A percentile compares a stretch with the other conserved stretches of the same genome.
Conservation (phyloP, 2,329 filamentous ascomycete genomes). For the Penicillium sp. region DNA sequence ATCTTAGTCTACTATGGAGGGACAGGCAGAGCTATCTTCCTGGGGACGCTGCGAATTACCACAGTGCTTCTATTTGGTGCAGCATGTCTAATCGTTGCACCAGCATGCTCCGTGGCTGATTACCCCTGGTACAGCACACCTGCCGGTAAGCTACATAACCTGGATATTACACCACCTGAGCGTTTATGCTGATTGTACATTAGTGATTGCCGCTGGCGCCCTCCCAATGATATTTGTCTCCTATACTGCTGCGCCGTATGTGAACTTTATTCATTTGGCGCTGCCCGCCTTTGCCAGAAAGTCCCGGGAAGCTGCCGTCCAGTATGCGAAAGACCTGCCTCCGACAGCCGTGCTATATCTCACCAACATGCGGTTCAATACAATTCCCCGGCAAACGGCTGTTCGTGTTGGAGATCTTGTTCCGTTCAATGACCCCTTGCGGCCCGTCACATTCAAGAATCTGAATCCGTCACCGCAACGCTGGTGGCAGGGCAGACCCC, state of each 20-base stretch:
- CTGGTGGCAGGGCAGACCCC: slow-evolving; percentile 40
- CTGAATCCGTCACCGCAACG: slow-evolving; percentile 34
- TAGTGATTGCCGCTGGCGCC: slow-evolving; percentile 60
- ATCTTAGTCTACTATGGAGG: slow-evolving; percentile 75
- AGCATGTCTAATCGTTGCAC: slow-evolving; percentile 63
- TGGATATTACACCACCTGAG: neutral
- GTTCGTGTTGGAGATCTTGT: slow-evolving; percentile 44
- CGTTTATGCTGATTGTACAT: neutral
- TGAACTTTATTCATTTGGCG: slow-evolving; percentile 68
- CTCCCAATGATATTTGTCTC: slow-evolving; percentile 64
- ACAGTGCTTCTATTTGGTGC: slow-evolving; percentile 67
- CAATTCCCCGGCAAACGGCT: slow-evolving; percentile 42
- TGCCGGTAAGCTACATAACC: slow-evolving; percentile 33
- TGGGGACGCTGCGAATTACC: slow-evolving; percentile 69
- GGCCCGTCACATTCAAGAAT: slow-evolving; percentile 45
- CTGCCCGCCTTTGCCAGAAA: slow-evolving; percentile 64
- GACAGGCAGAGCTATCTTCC: slow-evolving; percentile 62
- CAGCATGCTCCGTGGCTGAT: slow-evolving; percentile 52
- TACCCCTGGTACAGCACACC: slow-evolving; percentile 44
- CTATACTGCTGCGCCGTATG: slow-evolving; percentile 67
- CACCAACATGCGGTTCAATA: slow-evolving; percentile 47
- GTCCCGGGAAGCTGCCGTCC: slow-evolving; percentile 50
- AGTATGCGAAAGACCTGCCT: slow-evolving; percentile 46
- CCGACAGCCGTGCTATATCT: slow-evolving; percentile 44
- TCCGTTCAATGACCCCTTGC: slow-evolving; percentile 33